Conservation (phyloP, 441 rosid species). For the Eruca vesicaria region DNA sequence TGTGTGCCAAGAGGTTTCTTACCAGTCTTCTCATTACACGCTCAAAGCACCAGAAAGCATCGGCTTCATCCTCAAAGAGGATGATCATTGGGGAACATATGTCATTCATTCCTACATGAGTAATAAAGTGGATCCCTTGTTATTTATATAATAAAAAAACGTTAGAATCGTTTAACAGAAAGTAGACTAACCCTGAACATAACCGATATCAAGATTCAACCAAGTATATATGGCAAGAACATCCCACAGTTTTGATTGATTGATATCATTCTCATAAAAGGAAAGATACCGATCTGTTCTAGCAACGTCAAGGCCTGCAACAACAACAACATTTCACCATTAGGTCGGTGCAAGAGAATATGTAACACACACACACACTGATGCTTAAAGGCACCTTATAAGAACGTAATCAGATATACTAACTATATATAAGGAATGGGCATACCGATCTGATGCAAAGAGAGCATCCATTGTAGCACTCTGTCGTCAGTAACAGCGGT, state of each 20-base stretch:
- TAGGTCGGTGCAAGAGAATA: constrained; percentile 8
- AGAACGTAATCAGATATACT: too few relatives aligned
- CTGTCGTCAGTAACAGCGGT: constrained; percentile 50
- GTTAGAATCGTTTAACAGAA: constrained; percentile 5
- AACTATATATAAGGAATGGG: background rate
- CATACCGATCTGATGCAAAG: constrained; percentile 80
- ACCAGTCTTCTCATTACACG: constrained; percentile 94
- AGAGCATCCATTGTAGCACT: constrained; percentile 73
- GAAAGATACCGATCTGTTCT: constrained; percentile 82
- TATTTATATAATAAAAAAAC: background rate
- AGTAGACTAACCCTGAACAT: constrained; percentile 67
- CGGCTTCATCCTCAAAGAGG: constrained; percentile 87
- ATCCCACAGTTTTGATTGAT: constrained; percentile 88
- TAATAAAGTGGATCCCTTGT: constrained; percentile 7
- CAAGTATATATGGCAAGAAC: constrained; percentile 80
- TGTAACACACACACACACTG: background rate
- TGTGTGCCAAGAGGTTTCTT: constrained; percentile 15
- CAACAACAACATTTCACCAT: constrained; percentile 23
- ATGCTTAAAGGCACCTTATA: background rate
- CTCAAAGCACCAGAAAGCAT: constrained; percentile 97
- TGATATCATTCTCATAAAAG: constrained; percentile 67
- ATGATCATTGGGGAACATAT: constrained; percentile 91
- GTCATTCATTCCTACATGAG: constrained; percentile 86
- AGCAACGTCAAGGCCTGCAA: constrained; percentile 87
- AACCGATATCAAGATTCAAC: constrained; percentile 86